Conservation (phyloP, 176 grass and related monocot species). For the Juncus inflexus region DNA sequence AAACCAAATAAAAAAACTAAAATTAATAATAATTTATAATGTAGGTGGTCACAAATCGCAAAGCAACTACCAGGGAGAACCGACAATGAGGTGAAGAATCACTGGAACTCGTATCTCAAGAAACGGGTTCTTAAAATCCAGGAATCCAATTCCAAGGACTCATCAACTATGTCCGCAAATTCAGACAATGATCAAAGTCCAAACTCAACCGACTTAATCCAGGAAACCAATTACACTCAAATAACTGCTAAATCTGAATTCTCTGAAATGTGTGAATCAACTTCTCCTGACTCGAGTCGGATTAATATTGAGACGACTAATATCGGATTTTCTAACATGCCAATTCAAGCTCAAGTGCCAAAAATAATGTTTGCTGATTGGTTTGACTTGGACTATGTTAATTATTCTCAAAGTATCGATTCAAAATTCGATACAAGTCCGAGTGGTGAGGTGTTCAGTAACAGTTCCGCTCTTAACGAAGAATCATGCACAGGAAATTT, state of each 20-base stretch:
- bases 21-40: neutral
- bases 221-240: slow-evolving; percentile 18
- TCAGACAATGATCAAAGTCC: slow-evolving; percentile 33
- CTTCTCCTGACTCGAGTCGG: slow-evolving; percentile 45
- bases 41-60: slow-evolving; percentile 92
- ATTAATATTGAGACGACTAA: slow-evolving; percentile 9
- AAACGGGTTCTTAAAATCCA: slow-evolving; percentile 51
- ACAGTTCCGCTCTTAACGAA: slow-evolving; percentile 32
- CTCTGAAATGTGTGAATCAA: slow-evolving; percentile 34
- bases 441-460: slow-evolving; percentile 17
- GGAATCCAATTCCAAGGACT: slow-evolving; percentile 20
- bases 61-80: slow-evolving; percentile 81
- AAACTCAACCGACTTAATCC: slow-evolving; percentile 8
- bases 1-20: neutral
- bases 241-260: slow-evolving; percentile 36
- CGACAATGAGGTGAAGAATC: slow-evolving; percentile 97
- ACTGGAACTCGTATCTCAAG: slow-evolving; percentile 99
- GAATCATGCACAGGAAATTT: slow-evolving; percentile 21
- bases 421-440: slow-evolving; percentile 14
- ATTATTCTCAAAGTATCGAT: slow-evolving; percentile 15
- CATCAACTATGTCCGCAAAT: slow-evolving; percentile 22
- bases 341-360: slow-evolving; percentile 44
- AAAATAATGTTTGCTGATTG: slow-evolving; percentile 92
- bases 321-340: neutral
- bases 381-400: slow-evolving; percentile 58